These are phyloP conservation scores for Picochlorum sp. DNA, from an alignment of 139 green algal species.

Conservation along the genomic window DNA sequence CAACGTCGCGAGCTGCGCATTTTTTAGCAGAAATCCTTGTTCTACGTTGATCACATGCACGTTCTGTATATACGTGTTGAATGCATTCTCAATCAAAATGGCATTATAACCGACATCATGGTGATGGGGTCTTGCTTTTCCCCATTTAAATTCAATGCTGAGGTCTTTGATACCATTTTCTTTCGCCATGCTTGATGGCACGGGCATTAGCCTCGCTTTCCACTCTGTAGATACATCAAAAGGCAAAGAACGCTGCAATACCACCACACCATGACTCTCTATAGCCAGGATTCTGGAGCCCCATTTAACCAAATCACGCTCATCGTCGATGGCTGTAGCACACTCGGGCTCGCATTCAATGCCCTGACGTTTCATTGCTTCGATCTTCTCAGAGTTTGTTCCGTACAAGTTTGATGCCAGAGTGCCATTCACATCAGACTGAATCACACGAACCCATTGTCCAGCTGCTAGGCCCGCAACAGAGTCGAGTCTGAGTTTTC, in stretches of 20 bases:
- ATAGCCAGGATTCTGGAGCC: neutral
- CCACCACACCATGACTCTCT: neutral
- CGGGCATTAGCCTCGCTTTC: neutral
- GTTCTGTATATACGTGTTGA: slow-evolving; percentile 1
- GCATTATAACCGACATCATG: slow-evolving; percentile 1
- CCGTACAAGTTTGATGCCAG: neutral
- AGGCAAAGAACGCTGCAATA: slow-evolving; percentile 1
- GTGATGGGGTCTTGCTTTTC: neutral
- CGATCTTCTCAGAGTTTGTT: neutral
- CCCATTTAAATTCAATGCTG: neutral
- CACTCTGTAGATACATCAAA: neutral
- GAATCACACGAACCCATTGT: slow-evolving; percentile 2
- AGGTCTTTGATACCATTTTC: neutral
- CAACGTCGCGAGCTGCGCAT: neutral
- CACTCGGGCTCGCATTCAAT: neutral
- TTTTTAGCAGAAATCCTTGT: neutral
- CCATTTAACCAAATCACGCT: slow-evolving; percentile 3
- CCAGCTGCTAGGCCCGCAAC: neutral
- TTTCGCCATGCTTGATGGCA: neutral
- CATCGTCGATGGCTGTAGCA: neutral
- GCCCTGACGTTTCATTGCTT: neutral
- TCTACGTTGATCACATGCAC: slow-evolving; percentile 1
- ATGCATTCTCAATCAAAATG: neutral
- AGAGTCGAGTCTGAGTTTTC: neutral
- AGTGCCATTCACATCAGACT: neutral